Base-by-base conservation (phyloP, 345 rosid species). In the Reutealis trisperma region DNA sequence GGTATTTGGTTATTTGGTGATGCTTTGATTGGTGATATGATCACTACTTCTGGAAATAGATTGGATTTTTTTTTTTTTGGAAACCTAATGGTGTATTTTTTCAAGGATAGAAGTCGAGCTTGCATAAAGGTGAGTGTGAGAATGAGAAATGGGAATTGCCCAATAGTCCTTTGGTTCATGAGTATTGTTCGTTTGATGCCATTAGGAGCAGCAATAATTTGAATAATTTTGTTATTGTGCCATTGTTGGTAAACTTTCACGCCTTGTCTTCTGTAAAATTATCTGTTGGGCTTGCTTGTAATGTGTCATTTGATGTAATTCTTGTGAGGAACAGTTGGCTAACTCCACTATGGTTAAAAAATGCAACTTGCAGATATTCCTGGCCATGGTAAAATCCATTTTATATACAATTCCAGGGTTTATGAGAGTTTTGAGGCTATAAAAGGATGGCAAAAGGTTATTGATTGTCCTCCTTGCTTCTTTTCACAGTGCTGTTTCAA, bases 61-160 rank as follows among this genome's bases (percentile, higher is more conserved):
- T 77, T 89, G 77, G 93, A 88, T 27, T 27, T 27, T 52, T 80
- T 86, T 63, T 70, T 83, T 80, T 86, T 63, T 70, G 83, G 1
- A 93, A 87, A 58, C 93, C 89, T 61, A 80, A 79, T 27, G 86
- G 91, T 66, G 94, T 87, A 71, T 86, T 77, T 79, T 79, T 87
- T 93, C 81, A 30, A 75, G n/a, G 89, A 86, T 63, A 71, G 82
- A 63, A 83, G 82, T 69, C 83, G 67, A n/a, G 57, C 74, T 63
- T 83, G 80, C 75, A 77, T 44, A 4, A 88, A 69, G 77, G 87
- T 82, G 54, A 87, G 87, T 61, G 69, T 95, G 83, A 84, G 88
- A 71, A 75, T 85, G 82, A 83, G 85, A 25, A 87, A 84, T 70
- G 69, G 75, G 88, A 83, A 32, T 77, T 69, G 2, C 52, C 76